Base-by-base conservation (phyloP, 2,329 filamentous ascomycete genomes). In the Fusarium zealandicum region DNA sequence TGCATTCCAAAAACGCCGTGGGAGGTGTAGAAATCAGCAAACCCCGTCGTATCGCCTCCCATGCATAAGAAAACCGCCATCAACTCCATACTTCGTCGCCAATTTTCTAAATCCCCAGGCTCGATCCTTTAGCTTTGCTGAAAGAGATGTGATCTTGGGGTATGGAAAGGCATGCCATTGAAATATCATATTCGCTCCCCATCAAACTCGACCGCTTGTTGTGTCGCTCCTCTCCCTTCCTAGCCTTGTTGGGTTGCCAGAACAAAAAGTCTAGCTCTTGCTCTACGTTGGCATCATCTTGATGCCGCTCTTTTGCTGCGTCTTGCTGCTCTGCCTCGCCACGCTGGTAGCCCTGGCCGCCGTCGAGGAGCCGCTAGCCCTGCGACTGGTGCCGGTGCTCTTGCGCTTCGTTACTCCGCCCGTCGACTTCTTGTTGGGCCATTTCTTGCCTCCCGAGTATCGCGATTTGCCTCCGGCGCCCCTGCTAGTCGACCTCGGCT, bases 261-360 rank as follows among this genome's bases (percentile, higher is more conserved):
- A 20, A 20, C 22, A 25, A 9, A 25, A 25, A 9, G 22, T 25
- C 22, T 25, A 41, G 37, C 22, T 27, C 31, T 42, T 42, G 47
- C 38, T 27, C 70, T 61, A 76, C 40, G 73, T 38, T 12, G 75
- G 74, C 75, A 77, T 77, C 39, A 75, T 37, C 13, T 70, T 73
- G 43, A 78, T 77, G 12, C 67, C 67, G 5, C 68, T 67, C 61
- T 73, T 78, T 59, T 67, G 72, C 10, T 68, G 64, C 14, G 69
- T 59, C 59, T 69, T 73, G 8, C 64, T 63, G 17, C 71, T 64
- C 49, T 61, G 57, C 64, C 66, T 70, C 14, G 60, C 48, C 18
- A 57, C 36, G 28, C 66, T 59, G 4, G 56, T 57, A 13, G 66
- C 58, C 33, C 57, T 63, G 14, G 61, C 63, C 4, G 64, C 36